A percentile compares a stretch with the other conserved stretches of the same genome.
phyloP scores from a whole-genome alignment of 768 basidiomycete species.

The Lactarius akahatsu region DNA sequence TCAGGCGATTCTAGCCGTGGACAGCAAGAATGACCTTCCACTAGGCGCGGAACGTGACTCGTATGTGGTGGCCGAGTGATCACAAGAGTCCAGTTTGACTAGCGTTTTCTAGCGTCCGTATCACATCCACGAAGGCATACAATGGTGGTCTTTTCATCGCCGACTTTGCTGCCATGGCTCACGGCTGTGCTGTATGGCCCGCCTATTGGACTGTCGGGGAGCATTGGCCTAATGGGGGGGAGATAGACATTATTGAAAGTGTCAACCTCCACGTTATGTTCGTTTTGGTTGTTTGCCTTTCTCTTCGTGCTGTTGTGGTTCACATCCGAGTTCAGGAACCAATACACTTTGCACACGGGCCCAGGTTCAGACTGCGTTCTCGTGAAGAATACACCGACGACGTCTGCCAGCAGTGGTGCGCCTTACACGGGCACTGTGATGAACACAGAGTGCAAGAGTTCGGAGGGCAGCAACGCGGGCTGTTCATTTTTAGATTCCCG shows the following conservation, averaged over 20 bases:
- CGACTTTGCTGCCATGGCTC: constrained; percentile 35
- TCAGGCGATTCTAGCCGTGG: constrained; percentile 18
- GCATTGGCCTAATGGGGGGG: constrained; percentile 34
- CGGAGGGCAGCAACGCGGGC: constrained; percentile 1
- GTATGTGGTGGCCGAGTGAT: constrained; percentile 8
- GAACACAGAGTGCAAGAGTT: constrained; percentile 3
- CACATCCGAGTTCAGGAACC: constrained; percentile 8
- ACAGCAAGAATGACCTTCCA: constrained; percentile 17
- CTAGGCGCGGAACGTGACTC: constrained; percentile 8
- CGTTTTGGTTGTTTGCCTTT: background rate
- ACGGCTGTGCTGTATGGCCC: constrained; percentile 36
- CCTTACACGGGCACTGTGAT: constrained; percentile 1
- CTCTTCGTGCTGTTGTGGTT: background rate
- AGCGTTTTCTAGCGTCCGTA: constrained; percentile 32
- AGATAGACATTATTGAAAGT: constrained; percentile 40
- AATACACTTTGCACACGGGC: constrained; percentile 16
- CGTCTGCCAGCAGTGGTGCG: background rate
- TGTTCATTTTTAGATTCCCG: constrained; percentile 1
- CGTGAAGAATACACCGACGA: background rate
- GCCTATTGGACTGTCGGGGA: constrained; percentile 31
- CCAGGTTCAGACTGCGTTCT: background rate
- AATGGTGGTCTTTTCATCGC: constrained; percentile 36
- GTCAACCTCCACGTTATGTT: background rate
- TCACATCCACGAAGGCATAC: constrained; percentile 34
- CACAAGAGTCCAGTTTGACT: background rate